Evolutionary conservation across 495 filamentous ascomycete genomes (phyloP), one percentile per base, ranked within the genome.

Genomic region (Talaromyces proteolyticus): DNA sequence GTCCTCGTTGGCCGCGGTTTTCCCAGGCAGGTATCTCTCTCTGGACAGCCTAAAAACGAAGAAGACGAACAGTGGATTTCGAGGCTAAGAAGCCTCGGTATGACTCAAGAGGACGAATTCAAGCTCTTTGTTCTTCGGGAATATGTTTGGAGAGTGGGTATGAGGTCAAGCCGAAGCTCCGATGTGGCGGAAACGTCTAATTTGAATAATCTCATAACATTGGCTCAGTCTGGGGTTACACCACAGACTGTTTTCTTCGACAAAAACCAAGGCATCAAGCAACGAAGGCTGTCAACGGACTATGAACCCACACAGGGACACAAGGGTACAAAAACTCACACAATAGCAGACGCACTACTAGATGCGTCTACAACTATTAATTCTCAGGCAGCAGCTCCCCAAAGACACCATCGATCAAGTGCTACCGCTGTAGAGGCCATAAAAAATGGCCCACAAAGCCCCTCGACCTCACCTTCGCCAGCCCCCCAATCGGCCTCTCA

Each of bases 1-100:
- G 47, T 54, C 38, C 47, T 63, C 4, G 43, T 59, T 37, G 54
- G 58, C 16, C 60, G 57, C 23, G 48, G 58, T 24, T 57, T 61
- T 21, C 63, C 66, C 20, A 61, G 51, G 43, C 50, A 40, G 45
- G 50, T 53, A 6, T 75, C 79, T n/a, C 52, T 77, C 24, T 57
- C 54, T 41, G 50, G 65, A 21, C 60, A 71, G 1, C 44, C 64
- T 14, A 90, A 80, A 59, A 96, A 92, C 57, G 91, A 95, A n/a
- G 92, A 96, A 62, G 94, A 99, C 63, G 90, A 96, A 49, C 83
- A 91, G 58, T 99, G 94, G 94, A 72, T 99, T n/a, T 70, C 71
- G 17, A 81, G 87, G 44, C 67, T 99, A 24, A 79, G 89, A 24
- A 91, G 88, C 53, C 78, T 93, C 34, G 92, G 93, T 0, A 87